Evolutionary conservation across 768 basidiomycete species (phyloP).

Genomic region (Termitomyces titanicus): DNA sequence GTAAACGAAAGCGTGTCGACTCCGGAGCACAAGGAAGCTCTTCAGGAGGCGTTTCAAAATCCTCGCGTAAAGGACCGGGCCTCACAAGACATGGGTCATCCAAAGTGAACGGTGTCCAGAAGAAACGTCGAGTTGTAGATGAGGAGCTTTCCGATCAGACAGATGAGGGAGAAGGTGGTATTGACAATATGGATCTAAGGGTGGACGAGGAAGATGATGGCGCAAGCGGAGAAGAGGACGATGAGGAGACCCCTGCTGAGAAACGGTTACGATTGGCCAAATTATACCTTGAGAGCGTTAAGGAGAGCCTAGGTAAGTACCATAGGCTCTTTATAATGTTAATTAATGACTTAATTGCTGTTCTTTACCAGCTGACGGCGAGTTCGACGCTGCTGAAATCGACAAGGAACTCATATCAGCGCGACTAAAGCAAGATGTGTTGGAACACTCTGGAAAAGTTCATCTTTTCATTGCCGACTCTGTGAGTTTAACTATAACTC

Average conservation of each 20-base stretch:
- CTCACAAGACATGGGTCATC: constrained; percentile 22
- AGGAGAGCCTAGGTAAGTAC: constrained; percentile 63
- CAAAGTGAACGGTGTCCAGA: constrained; percentile 21
- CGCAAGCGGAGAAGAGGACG: constrained; percentile 78
- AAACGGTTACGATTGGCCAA: constrained; percentile 90
- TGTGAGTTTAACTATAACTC: constrained; percentile 35
- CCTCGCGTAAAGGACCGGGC: constrained; percentile 22
- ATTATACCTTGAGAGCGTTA: constrained; percentile 83
- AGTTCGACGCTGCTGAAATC: constrained; percentile 93
- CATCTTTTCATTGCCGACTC: constrained; percentile 77
- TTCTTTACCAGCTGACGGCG: constrained; percentile 62
- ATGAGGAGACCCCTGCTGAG: constrained; percentile 87
- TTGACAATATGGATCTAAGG: constrained; percentile 77
- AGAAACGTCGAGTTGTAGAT: constrained; percentile 33
- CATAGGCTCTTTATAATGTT: background rate
- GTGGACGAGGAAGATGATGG: constrained; percentile 41
- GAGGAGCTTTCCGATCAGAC: constrained; percentile 72
- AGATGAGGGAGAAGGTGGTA: constrained; percentile 45
- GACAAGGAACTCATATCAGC: constrained; percentile 91
- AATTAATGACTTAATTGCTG: background rate
- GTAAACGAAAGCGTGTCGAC: constrained; percentile 58
- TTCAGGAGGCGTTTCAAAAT: constrained; percentile 20
- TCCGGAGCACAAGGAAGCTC: constrained; percentile 23
- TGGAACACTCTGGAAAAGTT: constrained; percentile 85
- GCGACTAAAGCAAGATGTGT: constrained; percentile 86